These are phyloP conservation scores for Hemileccinum impolitum DNA, from an alignment of 768 basidiomycete species.

Conservation along the genomic window DNA sequence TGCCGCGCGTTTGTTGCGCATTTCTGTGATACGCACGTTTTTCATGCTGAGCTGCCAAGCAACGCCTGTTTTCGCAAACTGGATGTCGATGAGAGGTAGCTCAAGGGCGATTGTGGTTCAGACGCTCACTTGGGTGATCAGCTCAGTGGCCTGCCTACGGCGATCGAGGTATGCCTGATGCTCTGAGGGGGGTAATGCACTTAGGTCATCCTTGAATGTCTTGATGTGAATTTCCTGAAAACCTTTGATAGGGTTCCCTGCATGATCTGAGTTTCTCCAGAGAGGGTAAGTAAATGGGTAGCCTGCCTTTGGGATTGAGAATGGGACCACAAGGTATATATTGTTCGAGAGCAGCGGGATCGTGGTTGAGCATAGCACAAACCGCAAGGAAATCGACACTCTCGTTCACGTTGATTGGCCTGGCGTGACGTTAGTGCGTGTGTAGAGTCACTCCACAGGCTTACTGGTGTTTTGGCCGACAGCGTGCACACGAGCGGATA, in stretches of 20 bases:
- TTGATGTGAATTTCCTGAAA: constrained; percentile 20
- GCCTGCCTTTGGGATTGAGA: constrained; percentile 22
- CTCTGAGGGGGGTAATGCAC: constrained; percentile 9
- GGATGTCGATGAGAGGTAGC: constrained; percentile 6
- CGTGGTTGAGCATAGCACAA: constrained; percentile 8
- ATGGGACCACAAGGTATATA: constrained; percentile 29
- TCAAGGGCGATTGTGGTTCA: not conserved
- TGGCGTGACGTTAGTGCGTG: not conserved
- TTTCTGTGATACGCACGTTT: constrained; percentile 14
- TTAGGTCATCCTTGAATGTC: constrained; percentile 14
- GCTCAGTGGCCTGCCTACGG: constrained; percentile 8
- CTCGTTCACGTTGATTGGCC: constrained; percentile 18
- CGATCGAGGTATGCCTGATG: constrained; percentile 20
- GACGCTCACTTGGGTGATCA: constrained; percentile 10
- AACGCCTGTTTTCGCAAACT: constrained; percentile 27
- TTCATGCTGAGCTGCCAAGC: constrained; percentile 23
- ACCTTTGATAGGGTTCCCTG: constrained; percentile 20
- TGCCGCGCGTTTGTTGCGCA: constrained; percentile 23
- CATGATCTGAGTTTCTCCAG: constrained; percentile 4
- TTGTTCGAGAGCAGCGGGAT: constrained; percentile 11
- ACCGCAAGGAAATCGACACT: constrained; percentile 5
- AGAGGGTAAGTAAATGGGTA: not conserved
- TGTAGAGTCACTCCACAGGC: not conserved
- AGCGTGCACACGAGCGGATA: constrained; percentile 29
- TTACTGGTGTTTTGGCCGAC: constrained; percentile 25